Base-by-base conservation (phyloP, 2,329 filamentous ascomycete genomes). In the Xenoacremonium recifei region DNA sequence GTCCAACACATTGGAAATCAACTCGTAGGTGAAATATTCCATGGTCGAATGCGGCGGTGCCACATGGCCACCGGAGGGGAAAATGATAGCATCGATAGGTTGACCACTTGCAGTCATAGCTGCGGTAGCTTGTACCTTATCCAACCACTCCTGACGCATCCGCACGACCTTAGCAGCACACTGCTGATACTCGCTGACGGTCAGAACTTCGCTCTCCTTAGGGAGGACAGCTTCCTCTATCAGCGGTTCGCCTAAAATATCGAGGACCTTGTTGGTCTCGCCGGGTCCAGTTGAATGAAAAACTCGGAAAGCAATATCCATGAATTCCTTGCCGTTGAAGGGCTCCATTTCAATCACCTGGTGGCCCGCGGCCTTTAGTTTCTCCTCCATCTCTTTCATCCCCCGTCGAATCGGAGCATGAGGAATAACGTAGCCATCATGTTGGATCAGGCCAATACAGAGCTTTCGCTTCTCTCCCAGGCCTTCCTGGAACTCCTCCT, bases 381-480 rank as follows among this genome's bases (percentile, higher is more conserved):
- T 33, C 2, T 15, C 4, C 9, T n/a, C 10, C 9, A 21, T 21
- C 5, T 41, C 23, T 17, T 27, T 21, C 21, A 41, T 35, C 12
- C 31, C 31, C 4, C 39, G 31, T 4, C 18, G 20, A 16, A 41
- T 41, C 4, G 39, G 39, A 15, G 39, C 31, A 20, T 41, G 7
- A 7, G 39, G 39, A 3, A 20, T 33, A 3, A 41, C 39, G 13
- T 35, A 21, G n/a, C 31, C 10, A 33, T 41, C 39, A n/a, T 41
- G 18, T 2, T 20, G 13, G 5, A 41, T 36, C n/a, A 41, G 30
- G 5, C 21, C 39, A 21, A 41, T 35, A 12, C 18, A 29, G 4
- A 41, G 16, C 17, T 41, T 35, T 11, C 16, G 31, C n/a, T 29
- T 6, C 4, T 5, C 4, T 6, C 21, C 33, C 17, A 27, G 5